Conservation (phyloP, 768 basidiomycete genomes). For the Suillus alpinus region DNA sequence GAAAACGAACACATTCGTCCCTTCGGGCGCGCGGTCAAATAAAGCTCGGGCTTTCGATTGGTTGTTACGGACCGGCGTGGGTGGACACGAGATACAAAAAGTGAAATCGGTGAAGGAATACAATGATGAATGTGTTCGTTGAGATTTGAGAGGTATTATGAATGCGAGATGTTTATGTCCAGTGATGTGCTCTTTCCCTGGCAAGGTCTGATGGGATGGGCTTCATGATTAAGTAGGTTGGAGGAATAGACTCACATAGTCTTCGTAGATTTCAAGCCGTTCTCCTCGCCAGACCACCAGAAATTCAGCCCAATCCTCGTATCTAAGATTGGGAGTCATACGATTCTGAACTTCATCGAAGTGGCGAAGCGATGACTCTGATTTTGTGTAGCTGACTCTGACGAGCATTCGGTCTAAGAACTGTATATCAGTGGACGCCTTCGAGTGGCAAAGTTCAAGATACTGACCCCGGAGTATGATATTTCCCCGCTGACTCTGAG, state of each 20-base stretch:
- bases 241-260: constrained; percentile 58
- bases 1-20: constrained; percentile 85
- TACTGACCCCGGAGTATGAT: constrained; percentile 71
- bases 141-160: constrained; percentile 65
- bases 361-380: constrained; percentile 41
- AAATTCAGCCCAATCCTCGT: constrained; percentile 77
- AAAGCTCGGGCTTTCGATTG: constrained; percentile 43
- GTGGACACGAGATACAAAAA: constrained; percentile 71
- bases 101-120: constrained; percentile 87
- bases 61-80: constrained; percentile 41
- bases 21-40: constrained; percentile 52
- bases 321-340: constrained; percentile 54
- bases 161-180: constrained; percentile 80
- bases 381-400: constrained; percentile 62
- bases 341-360: constrained; percentile 74
- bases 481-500: constrained; percentile 40
- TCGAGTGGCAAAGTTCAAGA: not conserved
- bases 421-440: constrained; percentile 13
- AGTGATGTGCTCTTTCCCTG: constrained; percentile 62
- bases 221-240: not conserved
- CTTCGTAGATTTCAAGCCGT: constrained; percentile 78
- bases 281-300: constrained; percentile 82
- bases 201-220: constrained; percentile 44
- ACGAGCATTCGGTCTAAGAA: constrained; percentile 86
- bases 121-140: constrained; percentile 69